Evolutionary conservation across 83 land plant species (phyloP).

Genomic region (Picea abies): DNA sequence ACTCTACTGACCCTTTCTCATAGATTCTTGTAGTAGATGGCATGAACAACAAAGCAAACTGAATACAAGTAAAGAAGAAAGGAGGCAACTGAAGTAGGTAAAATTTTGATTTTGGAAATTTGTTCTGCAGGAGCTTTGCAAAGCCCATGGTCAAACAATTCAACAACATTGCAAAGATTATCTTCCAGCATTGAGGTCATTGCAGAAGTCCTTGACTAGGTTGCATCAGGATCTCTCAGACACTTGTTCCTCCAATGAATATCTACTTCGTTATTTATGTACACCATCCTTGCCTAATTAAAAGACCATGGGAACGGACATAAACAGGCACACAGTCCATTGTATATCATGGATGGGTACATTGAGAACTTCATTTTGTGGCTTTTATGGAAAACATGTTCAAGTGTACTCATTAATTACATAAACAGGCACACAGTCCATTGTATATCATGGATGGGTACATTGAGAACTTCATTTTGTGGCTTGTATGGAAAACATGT

Average conservation of each 20-base stretch:
- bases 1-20: not conserved
- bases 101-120: not conserved
- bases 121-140: conserved; percentile 78
- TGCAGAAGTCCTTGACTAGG: conserved; percentile 74
- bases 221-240: conserved; percentile 81
- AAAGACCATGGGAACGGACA: not conserved
- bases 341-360: not conserved
- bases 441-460: not conserved
- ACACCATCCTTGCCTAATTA: not conserved
- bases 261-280: conserved; percentile 79
- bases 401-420: not conserved
- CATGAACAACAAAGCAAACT: not conserved
- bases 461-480: not conserved
- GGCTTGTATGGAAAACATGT: not conserved
- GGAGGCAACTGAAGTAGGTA: not conserved
- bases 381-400: not conserved
- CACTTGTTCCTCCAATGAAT: conserved; percentile 81
- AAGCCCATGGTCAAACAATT: conserved; percentile 68
- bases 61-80: not conserved
- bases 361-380: not conserved
- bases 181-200: conserved; percentile 77
- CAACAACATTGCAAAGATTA: conserved; percentile 58
- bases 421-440: no score
- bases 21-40: not conserved
- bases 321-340: not conserved